Conservation (phyloP, 73 alveolate species). For the Diophrys appendiculata region DNA sequence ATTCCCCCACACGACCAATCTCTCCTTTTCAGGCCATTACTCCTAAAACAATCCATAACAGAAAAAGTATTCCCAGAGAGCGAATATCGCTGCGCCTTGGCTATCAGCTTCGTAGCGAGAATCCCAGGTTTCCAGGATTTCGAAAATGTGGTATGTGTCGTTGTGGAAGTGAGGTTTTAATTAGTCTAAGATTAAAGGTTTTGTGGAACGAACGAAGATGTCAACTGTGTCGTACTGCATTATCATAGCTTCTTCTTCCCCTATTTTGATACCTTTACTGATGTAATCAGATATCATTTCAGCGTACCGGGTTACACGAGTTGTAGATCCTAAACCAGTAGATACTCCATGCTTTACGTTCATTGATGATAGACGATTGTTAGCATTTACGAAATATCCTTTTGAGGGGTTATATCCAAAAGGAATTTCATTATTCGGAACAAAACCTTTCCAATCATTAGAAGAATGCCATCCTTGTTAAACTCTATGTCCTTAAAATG, state of each 20-base stretch:
- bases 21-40: no score
- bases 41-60: no score
- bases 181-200: no score
- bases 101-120: no score
- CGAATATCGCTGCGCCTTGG: no score
- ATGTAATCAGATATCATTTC: slow-evolving; percentile 44
- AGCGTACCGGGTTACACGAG: slow-evolving; percentile 82
- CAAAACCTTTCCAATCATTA: slow-evolving; percentile 58
- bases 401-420: slow-evolving; percentile 34
- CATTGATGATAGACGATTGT: slow-evolving; percentile 20
- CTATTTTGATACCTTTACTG: neutral
- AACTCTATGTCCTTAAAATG: slow-evolving; percentile 26
- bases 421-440: slow-evolving; percentile 27
- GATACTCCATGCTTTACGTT: slow-evolving; percentile 23
- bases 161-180: no score
- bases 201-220: no score
- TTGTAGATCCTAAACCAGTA: slow-evolving; percentile 35
- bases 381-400: slow-evolving; percentile 49
- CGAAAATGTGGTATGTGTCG: no score
- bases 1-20: no score
- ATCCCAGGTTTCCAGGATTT: no score
- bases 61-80: no score
- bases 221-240: neutral
- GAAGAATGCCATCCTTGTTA: slow-evolving; percentile 42
- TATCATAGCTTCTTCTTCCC: neutral